Evolutionary conservation across 1,284 basidiomycete species (phyloP).

Genomic region (Rhodotorula sp.): DNA sequence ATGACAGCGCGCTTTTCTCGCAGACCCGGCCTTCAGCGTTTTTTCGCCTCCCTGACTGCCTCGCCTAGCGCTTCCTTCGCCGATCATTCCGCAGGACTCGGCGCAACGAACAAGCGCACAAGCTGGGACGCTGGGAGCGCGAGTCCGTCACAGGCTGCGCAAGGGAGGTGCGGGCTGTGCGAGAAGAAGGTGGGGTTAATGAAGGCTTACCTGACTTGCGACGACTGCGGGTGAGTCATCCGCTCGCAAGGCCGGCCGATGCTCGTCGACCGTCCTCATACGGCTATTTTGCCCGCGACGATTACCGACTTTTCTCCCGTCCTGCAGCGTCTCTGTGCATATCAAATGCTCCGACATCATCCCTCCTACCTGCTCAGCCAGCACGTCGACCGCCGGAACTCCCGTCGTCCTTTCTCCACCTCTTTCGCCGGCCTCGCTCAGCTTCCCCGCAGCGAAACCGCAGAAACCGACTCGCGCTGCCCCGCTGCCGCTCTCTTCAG

Average conservation of each 20-base stretch:
- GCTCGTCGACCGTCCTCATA: slow-evolving; percentile 53
- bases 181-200: slow-evolving; percentile 71
- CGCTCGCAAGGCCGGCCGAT: too few relatives aligned
- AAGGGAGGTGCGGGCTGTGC: slow-evolving; percentile 72
- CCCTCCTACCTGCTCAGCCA: neutral
- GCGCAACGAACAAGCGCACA: slow-evolving; percentile 15
- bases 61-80: slow-evolving; percentile 1
- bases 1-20: neutral
- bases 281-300: neutral
- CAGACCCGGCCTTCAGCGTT: slow-evolving; percentile 60
- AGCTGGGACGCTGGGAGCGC: neutral
- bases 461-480: slow-evolving; percentile 5
- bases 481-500: neutral
- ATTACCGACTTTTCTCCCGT: neutral
- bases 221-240: slow-evolving; percentile 65
- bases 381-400: neutral
- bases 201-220: slow-evolving; percentile 80
- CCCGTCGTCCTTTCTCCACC: neutral
- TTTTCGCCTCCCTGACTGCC: slow-evolving; percentile 37
- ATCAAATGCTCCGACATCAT: slow-evolving; percentile 34
- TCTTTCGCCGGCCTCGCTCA: neutral
- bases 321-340: slow-evolving; percentile 25
- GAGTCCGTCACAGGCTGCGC: slow-evolving; percentile 18
- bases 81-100: neutral
- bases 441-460: neutral